Percentiles rank a stretch among this genome's conserved stretches.
phyloP scores from a whole-genome alignment of 495 filamentous ascomycete genomes.

The Extremus antarcticus region DNA sequence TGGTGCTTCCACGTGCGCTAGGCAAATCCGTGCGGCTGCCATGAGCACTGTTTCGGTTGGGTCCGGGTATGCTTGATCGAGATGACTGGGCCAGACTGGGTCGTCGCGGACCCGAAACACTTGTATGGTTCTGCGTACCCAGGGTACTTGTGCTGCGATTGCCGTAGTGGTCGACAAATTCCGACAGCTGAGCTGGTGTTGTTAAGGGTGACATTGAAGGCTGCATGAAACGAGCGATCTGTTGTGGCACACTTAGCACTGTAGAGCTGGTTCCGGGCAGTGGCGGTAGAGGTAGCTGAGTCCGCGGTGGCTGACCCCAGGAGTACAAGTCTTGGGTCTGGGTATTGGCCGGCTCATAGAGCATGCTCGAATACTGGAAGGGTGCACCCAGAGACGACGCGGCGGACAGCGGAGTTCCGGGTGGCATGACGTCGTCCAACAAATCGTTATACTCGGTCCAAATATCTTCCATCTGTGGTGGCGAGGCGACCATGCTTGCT shows the following conservation, averaged over 20 bases:
- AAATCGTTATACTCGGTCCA: slow-evolving; percentile 95
- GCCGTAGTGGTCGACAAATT: slow-evolving; percentile 42
- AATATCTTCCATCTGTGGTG: slow-evolving; percentile 66
- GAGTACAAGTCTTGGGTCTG: not conserved
- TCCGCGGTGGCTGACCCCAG: not conserved
- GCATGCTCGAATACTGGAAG: slow-evolving; percentile 20
- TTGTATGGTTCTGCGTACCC: slow-evolving; percentile 27
- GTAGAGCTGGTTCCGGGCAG: slow-evolving; percentile 4
- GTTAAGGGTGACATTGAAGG: slow-evolving; percentile 19
- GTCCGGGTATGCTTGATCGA: slow-evolving; percentile 11
- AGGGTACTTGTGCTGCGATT: slow-evolving; percentile 35
- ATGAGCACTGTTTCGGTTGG: slow-evolving; percentile 13
- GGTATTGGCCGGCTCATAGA: slow-evolving; percentile 1
- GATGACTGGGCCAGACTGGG: slow-evolving; percentile 20
- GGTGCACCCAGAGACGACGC: slow-evolving; percentile 21
- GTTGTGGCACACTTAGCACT: slow-evolving; percentile 18
- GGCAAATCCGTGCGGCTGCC: not conserved
- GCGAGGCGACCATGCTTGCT: slow-evolving; percentile 6
- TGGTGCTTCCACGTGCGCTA: slow-evolving; percentile 5
- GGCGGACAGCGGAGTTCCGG: slow-evolving; percentile 14
- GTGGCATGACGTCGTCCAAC: slow-evolving; percentile 57
- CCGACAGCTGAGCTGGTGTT: slow-evolving; percentile 42
- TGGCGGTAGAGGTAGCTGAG: slow-evolving; percentile 6
- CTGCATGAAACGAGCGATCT: slow-evolving; percentile 17
- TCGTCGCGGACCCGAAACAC: slow-evolving; percentile 1